phyloP scores from a whole-genome alignment of 441 rosid species.

The Syzygium syzygioides region DNA sequence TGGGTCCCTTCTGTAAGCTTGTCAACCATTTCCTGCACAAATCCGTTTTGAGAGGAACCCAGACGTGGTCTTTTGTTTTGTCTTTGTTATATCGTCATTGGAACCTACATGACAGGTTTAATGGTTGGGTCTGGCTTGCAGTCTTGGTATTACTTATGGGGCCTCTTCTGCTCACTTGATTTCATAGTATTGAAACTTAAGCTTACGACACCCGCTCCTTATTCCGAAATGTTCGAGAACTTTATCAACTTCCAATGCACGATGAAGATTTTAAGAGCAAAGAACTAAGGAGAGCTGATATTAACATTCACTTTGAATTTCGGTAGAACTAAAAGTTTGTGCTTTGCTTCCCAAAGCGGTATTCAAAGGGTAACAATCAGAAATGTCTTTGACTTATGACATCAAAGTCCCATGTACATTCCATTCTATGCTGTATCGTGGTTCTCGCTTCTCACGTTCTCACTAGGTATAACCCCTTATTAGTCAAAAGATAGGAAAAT shows the following conservation, averaged over 20 bases:
- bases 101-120: no score
- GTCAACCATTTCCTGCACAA: not conserved
- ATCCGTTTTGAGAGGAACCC: no score
- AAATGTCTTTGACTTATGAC: not conserved
- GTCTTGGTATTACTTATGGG: no score
- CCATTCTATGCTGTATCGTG: not conserved
- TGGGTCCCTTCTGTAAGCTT: constrained; percentile 91
- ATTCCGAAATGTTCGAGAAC: no score
- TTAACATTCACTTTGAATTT: not conserved
- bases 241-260: not conserved
- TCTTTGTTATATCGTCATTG: not conserved
- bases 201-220: no score
- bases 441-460: not conserved
- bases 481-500: not conserved
- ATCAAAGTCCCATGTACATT: not conserved
- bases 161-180: no score
- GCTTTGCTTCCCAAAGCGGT: not conserved
- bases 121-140: no score
- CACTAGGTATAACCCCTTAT: not conserved
- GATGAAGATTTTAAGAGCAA: not conserved
- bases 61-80: not conserved
- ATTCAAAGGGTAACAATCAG: not conserved
- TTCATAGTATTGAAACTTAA: no score
- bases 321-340: not conserved
- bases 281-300: not conserved